Base-by-base conservation (phyloP, 176 grass and related monocot species). In the Triticum dicoccoides region DNA sequence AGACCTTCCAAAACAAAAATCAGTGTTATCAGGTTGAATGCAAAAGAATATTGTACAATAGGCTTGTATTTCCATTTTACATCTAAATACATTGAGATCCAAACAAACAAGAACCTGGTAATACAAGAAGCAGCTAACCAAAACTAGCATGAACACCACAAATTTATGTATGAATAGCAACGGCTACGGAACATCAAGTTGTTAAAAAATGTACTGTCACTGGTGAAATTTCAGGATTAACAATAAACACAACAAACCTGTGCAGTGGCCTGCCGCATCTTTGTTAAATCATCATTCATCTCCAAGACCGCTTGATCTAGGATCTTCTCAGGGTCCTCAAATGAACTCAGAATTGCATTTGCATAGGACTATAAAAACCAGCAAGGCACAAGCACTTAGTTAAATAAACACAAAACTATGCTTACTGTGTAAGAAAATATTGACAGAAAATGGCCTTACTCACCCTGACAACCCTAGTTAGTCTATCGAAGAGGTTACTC, bases 311-410 rank as follows among this genome's bases (percentile, higher is more conserved):
- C 97, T 82, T 99, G 97, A 37, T 99, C 97, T 73, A 99, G 92
- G 54, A 99, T 99, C 90, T 99, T 99, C 80, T 99, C 97, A 35
- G 97, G 97, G 84, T 99, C 97, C 78, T 99, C 97, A 87, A 99
- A 94, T 35, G 97, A 64, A 86, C 85, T 97, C 79, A 99, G 30
- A 69, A 99, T 73, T 32, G 94, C 87, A 93, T 97, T 99, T 78
- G 97, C 90, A 81, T 99, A 99, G 49, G 97, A 99, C 97, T 99
- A 87, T 17, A 88, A 2, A 84, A 76, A 92, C 15, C 65, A 91
- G 27, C 5, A 62, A 49, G 20, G 4, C 29, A 75, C 91, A 4
- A 30, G 21, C 27, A 29, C 72, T 84, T 71, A 65, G 61, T 64
- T 86, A 79, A 32, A 74, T 51, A 69, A 59, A 78, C 38, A 54